These are phyloP conservation scores for Thraustotheca clavata DNA, from an alignment of 352 stramenopile genomes.

Conservation along the genomic window DNA sequence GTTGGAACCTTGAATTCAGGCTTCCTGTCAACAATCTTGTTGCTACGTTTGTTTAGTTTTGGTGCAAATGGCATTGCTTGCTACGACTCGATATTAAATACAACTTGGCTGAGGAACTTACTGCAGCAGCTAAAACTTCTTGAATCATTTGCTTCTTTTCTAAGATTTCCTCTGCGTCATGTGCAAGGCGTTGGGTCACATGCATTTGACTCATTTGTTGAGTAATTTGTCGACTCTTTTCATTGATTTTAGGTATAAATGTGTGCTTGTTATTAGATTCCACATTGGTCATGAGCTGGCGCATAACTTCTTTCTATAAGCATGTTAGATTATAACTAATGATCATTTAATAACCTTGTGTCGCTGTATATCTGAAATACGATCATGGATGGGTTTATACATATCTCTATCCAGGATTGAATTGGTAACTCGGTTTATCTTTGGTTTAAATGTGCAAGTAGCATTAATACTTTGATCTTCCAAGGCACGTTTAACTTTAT, in stretches of 20 bases:
- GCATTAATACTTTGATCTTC: conserved; percentile 35
- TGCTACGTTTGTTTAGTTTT: conserved; percentile 47
- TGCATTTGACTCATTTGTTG: conserved; percentile 18
- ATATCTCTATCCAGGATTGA: conserved; percentile 30
- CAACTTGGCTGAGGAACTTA: neutral
- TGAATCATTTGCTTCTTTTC: conserved; percentile 50
- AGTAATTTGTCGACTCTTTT: conserved; percentile 47
- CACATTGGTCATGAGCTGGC: conserved; percentile 25
- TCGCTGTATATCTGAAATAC: conserved; percentile 49
- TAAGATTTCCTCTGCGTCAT: conserved; percentile 36
- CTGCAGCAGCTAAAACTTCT: conserved; percentile 58
- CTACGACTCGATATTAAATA: neutral
- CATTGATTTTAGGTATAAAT: conserved; percentile 55
- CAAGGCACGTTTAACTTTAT: conserved; percentile 37
- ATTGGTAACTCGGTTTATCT: conserved; percentile 46
- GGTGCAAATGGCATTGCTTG: conserved; percentile 48
- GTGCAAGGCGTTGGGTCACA: conserved; percentile 46
- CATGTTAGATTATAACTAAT: neutral
- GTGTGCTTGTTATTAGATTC: conserved; percentile 28
- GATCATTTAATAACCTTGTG: conserved; percentile 38
- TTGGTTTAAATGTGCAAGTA: conserved; percentile 59
- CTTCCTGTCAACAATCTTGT: conserved; percentile 40
- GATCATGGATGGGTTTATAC: conserved; percentile 65
- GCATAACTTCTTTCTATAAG: conserved; percentile 4
- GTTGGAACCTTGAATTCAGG: conserved; percentile 43